Evolutionary conservation across 306 rosid species (phyloP).

Genomic region (Malus orientalis): DNA sequence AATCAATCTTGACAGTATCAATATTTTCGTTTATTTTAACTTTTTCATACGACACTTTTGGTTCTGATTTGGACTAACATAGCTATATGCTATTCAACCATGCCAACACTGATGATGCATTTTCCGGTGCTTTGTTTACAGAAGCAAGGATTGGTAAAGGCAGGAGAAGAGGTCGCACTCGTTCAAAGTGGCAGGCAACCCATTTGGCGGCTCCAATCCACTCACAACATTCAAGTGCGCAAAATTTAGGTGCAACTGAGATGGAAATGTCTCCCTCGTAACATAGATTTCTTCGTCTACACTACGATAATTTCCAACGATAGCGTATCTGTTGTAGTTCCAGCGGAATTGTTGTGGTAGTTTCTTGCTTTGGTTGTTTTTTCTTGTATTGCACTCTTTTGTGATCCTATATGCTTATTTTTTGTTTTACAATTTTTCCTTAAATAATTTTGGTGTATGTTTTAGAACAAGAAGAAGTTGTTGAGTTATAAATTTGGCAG

Average conservation of each 20-base stretch:
- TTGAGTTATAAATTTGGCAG: neutral
- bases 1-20: neutral
- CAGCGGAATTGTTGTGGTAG: constrained; percentile 3
- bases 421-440: neutral
- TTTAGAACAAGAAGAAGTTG: neutral
- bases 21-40: neutral
- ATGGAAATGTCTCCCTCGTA: neutral
- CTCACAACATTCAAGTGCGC: constrained; percentile 93
- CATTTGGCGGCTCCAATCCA: constrained; percentile 96
- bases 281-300: neutral
- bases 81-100: neutral
- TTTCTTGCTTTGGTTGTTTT: neutral
- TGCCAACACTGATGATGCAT: neutral
- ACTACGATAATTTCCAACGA: neutral
- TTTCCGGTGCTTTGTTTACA: constrained; percentile 20
- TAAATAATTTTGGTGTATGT: neutral
- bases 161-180: constrained; percentile 94
- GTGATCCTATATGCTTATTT: neutral
- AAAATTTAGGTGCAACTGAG: constrained; percentile 30
- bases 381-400: neutral
- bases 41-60: neutral
- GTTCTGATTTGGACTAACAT: neutral
- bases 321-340: neutral
- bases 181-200: constrained; percentile 98
- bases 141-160: constrained; percentile 93